Percentiles rank a stretch among this genome's conserved stretches.
phyloP scores from a whole-genome alignment of 2,329 filamentous ascomycete species.

The Fusarium sp. region DNA sequence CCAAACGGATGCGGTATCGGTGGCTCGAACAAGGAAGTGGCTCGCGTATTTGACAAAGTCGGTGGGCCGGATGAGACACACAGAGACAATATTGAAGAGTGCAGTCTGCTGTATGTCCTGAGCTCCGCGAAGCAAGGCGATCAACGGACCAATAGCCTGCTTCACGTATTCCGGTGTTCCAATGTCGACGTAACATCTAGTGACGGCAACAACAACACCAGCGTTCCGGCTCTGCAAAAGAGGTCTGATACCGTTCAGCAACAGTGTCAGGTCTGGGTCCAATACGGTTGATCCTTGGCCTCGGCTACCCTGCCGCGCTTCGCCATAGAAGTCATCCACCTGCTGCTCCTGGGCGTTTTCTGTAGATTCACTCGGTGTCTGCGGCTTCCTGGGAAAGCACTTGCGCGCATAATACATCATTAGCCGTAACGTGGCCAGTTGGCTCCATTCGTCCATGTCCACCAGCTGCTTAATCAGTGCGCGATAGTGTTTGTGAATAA shows the following conservation, averaged over 20 bases:
- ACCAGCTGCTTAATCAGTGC: conserved; percentile 87
- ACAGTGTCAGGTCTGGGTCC: conserved; percentile 83
- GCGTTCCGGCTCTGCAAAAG: conserved; percentile 93
- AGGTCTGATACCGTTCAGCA: conserved; percentile 83
- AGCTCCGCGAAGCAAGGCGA: conserved; percentile 85
- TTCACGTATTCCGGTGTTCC: conserved; percentile 82
- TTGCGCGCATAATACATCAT: conserved; percentile 86
- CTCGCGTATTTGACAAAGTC: conserved; percentile 89
- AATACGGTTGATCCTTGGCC: conserved; percentile 64
- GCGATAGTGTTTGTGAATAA: conserved; percentile 92
- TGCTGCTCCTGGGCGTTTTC: conserved; percentile 51
- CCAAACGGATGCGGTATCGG: conserved; percentile 85
- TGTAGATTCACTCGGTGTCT: conserved; percentile 60
- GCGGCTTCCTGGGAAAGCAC: conserved; percentile 82
- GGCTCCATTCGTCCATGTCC: conserved; percentile 99
- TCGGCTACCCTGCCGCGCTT: conserved; percentile 59
- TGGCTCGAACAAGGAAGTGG: conserved; percentile 87
- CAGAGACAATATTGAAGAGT: conserved; percentile 94
- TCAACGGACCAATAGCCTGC: conserved; percentile 81
- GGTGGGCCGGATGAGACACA: conserved; percentile 79
- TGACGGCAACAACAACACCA: conserved; percentile 88
- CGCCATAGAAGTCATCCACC: conserved; percentile 84
- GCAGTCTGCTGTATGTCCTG: conserved; percentile 90
- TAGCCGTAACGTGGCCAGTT: conserved; percentile 82
- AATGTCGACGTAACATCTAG: conserved; percentile 84